phyloP scores from a whole-genome alignment of 805 yeast genomes.

The Sugiyamaella floridensis region DNA sequence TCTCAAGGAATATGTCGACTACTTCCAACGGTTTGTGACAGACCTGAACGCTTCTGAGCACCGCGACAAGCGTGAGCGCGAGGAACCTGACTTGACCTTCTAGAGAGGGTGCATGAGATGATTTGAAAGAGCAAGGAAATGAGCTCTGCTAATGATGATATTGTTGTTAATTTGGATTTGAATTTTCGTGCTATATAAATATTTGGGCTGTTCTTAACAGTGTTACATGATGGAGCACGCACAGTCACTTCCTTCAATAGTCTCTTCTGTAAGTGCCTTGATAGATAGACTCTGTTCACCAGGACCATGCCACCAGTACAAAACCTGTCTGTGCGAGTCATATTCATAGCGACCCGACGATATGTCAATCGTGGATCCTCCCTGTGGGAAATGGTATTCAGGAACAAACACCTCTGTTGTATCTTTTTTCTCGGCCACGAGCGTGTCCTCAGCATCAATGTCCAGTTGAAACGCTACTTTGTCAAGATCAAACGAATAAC shows the following conservation, averaged over 20 bases:
- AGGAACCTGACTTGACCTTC: slow-evolving; percentile 17
- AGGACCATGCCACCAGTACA: slow-evolving; percentile 61
- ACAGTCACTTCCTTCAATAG: slow-evolving; percentile 6
- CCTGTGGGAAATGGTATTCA: slow-evolving; percentile 56
- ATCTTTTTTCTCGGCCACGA: slow-evolving; percentile 20
- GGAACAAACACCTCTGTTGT: slow-evolving; percentile 69
- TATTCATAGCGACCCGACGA: slow-evolving; percentile 52
- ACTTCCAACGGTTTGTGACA: slow-evolving; percentile 57
- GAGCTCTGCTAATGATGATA: neutral
- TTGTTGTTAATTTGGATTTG: neutral
- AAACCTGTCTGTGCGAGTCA: slow-evolving; percentile 44
- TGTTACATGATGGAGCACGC: slow-evolving; percentile 12
- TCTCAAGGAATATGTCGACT: slow-evolving; percentile 61
- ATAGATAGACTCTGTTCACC: slow-evolving; percentile 7
- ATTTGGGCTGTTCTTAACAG: no score
- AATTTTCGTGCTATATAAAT: neutral
- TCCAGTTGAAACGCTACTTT: slow-evolving; percentile 42
- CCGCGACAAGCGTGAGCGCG: slow-evolving; percentile 38
- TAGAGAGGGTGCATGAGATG: neutral
- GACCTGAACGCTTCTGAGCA: slow-evolving; percentile 46
- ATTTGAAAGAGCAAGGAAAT: no score
- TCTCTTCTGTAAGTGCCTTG: neutral
- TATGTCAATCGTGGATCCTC: slow-evolving; percentile 41
- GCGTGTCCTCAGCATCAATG: slow-evolving; percentile 29
- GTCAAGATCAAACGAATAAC: slow-evolving; percentile 54